Evolutionary conservation across 805 yeast genomes (phyloP).

Genomic region (Kodamaea kakaduensis): DNA sequence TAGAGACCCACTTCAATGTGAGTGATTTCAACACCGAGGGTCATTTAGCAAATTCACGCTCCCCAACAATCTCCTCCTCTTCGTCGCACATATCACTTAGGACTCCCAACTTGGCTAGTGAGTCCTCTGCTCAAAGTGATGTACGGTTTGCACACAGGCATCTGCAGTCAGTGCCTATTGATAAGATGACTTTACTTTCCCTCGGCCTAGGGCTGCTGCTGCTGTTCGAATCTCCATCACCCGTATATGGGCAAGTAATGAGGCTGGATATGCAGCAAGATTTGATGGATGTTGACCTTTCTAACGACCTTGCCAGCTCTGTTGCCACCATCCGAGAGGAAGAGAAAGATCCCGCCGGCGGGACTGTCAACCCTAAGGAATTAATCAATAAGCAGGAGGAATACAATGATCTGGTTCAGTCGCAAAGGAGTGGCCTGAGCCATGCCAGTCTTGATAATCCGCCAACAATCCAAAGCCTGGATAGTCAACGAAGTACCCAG

Average conservation of each 20-base stretch:
- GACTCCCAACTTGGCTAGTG: slow-evolving; percentile 9
- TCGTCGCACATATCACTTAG: slow-evolving; percentile 10
- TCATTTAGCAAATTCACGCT: slow-evolving; percentile 1
- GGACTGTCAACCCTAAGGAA: slow-evolving; percentile 16
- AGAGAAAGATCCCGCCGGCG: slow-evolving; percentile 8
- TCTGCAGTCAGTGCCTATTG: slow-evolving; percentile 11
- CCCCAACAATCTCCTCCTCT: slow-evolving; percentile 10
- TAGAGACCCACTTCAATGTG: too few species aligned
- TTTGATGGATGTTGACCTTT: slow-evolving; percentile 4
- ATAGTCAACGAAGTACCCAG: too few species aligned
- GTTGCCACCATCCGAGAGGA: slow-evolving; percentile 1
- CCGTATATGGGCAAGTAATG: slow-evolving; percentile 3
- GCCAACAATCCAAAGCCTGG: too few species aligned
- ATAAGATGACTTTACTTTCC: slow-evolving; percentile 12
- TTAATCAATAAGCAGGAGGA: slow-evolving; percentile 12
- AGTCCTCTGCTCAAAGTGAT: slow-evolving; percentile 3
- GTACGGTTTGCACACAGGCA: slow-evolving; percentile 7
- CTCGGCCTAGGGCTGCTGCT: slow-evolving; percentile 9
- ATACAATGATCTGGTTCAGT: too few species aligned
- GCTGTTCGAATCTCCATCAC: slow-evolving; percentile 10
- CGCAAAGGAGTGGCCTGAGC: too few species aligned
- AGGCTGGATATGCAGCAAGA: not conserved
- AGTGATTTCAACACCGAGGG: too few species aligned
- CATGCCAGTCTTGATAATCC: too few species aligned
- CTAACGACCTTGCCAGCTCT: not conserved